Percentiles rank a stretch among this genome's conserved stretches.
Conservation (phyloP, 2,329 filamentous ascomycete genomes). For the Fusarium buharicum region DNA sequence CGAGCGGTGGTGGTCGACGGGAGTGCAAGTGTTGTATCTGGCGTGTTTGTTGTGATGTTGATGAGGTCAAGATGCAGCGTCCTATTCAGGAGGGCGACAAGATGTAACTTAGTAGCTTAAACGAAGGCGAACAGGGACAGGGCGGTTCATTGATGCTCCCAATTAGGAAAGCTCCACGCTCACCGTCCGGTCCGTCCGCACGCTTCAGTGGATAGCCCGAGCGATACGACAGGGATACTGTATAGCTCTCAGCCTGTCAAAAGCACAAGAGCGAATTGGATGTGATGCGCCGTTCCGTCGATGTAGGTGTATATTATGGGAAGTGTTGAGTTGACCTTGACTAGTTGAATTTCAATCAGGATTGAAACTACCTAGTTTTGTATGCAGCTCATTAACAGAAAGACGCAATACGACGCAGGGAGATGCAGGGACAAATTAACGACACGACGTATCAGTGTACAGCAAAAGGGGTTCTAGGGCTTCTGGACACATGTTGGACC, state of each 20-base stretch:
- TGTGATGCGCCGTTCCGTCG: conserved; percentile 20
- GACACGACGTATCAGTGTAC: conserved; percentile 32
- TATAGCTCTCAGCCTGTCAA: conserved; percentile 21
- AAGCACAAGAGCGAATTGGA: conserved; percentile 11
- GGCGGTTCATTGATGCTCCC: conserved; percentile 40
- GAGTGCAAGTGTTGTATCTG: conserved; percentile 18
- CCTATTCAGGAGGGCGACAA: conserved; percentile 39
- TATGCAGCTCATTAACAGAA: conserved; percentile 28
- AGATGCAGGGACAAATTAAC: conserved; percentile 22
- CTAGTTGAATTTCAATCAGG: conserved; percentile 32
- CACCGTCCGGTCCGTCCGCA: conserved; percentile 34
- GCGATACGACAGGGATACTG: conserved; percentile 24
- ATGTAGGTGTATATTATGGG: conserved; percentile 12
- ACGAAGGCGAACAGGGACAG: conserved; percentile 37
- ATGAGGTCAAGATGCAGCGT: conserved; percentile 16
- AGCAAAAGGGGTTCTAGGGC: conserved; percentile 25
- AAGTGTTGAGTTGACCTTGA: conserved; percentile 17
- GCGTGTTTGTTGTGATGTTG: conserved; percentile 25
- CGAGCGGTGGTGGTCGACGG: conserved; percentile 35
- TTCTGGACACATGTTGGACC: conserved; percentile 29
- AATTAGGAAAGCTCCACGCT: conserved; percentile 45
- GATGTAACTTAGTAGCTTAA: conserved; percentile 17
- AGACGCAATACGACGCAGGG: conserved; percentile 29
- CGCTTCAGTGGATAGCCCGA: conserved; percentile 31
- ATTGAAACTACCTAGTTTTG: conserved; percentile 16